Conservation (phyloP, 441 rosid species). For the Brassica balearica region DNA sequence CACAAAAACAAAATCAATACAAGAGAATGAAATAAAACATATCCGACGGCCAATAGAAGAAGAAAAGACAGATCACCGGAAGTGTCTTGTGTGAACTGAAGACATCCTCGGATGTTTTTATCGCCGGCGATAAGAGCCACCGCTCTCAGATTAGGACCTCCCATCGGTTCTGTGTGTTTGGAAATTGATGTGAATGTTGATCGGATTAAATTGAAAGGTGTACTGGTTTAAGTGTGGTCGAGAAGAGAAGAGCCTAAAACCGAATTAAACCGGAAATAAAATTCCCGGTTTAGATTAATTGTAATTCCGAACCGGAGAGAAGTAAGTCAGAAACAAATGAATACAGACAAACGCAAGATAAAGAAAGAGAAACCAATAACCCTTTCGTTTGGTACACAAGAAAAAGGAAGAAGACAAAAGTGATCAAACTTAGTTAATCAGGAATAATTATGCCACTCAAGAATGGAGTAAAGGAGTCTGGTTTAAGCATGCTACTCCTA, state of each 20-base stretch:
- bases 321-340: too few relatives aligned
- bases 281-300: slow-evolving; percentile 9
- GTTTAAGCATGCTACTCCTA: too few relatives aligned
- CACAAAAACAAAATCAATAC: background rate
- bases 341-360: too few relatives aligned
- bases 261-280: slow-evolving; percentile 29
- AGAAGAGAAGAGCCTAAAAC: background rate
- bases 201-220: slow-evolving; percentile 25
- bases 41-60: background rate
- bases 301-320: background rate
- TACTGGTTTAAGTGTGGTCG: background rate
- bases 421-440: too few relatives aligned
- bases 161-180: slow-evolving; percentile 45
- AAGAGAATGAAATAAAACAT: background rate
- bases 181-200: slow-evolving; percentile 4
- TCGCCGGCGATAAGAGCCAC: slow-evolving; percentile 85
- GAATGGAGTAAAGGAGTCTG: too few relatives aligned
- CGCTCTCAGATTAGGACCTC: slow-evolving; percentile 62
- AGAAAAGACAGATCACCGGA: slow-evolving; percentile 51
- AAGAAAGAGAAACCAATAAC: too few relatives aligned
- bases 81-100: slow-evolving; percentile 66
- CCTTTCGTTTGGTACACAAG: too few relatives aligned
- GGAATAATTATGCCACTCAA: too few relatives aligned
- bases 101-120: slow-evolving; percentile 49
- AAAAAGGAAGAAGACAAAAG: too few relatives aligned